These are phyloP conservation scores for Phytophthora hibernalis DNA, from an alignment of 352 stramenopile genomes.

Conservation along the genomic window DNA sequence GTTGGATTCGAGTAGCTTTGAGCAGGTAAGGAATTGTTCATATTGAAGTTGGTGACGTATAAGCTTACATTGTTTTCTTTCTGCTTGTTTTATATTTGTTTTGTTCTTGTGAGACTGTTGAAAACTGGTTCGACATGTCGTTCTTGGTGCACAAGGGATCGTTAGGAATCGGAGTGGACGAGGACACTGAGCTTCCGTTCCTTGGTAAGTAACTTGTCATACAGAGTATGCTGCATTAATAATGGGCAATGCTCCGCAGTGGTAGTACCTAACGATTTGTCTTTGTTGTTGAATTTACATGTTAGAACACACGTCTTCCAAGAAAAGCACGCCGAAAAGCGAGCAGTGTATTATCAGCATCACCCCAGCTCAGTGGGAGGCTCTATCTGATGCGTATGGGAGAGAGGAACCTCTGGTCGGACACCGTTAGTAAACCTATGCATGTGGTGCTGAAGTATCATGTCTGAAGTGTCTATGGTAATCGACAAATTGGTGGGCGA, in stretches of 20 bases:
- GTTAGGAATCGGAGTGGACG: constrained; percentile 8
- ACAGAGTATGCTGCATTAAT: not conserved
- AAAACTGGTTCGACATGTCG: constrained; percentile 21
- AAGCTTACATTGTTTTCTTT: too few species aligned
- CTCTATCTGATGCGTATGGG: constrained; percentile 2
- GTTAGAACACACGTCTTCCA: not conserved
- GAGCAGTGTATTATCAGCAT: constrained; percentile 21
- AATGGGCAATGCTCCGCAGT: too few species aligned
- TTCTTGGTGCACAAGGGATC: constrained; percentile 20
- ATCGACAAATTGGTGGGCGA: too few species aligned
- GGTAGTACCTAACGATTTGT: not conserved
- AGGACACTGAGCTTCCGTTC: constrained; percentile 9
- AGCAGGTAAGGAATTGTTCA: constrained; percentile 9
- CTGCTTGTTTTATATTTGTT: not conserved
- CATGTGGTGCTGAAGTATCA: too few species aligned
- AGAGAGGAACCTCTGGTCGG: constrained; percentile 19
- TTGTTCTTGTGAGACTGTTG: constrained; percentile 5
- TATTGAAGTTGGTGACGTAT: not conserved
- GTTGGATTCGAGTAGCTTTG: constrained; percentile 21
- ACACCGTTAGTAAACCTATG: constrained; percentile 2
- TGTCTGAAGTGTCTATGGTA: too few species aligned
- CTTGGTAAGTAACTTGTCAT: constrained; percentile 7
- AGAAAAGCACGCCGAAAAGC: not conserved
- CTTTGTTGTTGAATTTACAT: not conserved
- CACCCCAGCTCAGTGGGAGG: constrained; percentile 21